Base-by-base conservation (phyloP, 352 stramenopile species). In the Phytopythium chamaehyphon region DNA sequence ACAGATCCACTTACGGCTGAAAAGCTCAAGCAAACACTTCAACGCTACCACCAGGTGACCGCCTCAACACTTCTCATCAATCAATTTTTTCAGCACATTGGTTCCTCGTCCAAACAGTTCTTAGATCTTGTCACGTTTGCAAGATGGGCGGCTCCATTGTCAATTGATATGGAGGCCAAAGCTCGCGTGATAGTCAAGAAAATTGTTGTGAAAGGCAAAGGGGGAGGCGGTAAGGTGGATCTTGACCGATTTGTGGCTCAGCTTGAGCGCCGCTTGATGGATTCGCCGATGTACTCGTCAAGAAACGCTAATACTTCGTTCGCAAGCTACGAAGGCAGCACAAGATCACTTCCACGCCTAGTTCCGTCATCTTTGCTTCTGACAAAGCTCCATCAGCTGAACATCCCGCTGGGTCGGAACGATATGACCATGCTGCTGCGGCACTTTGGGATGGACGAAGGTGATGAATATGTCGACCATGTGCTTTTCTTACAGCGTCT, bases 71-170 rank as follows among this genome's bases (percentile, higher is more conserved):
- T 82, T 12, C 59, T 83, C 1, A 47, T 83, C 45, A 57, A 64
- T 7, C 74, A 83, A 42, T 86, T 83, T 48, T 86, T 83, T 47
- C 37, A 71, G 16, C 62, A 79, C 21, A 69, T 83, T 14, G 75
- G 75, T 0, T 64, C 69, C 0, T 11, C 47, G 0, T 79, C 69
- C 7, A 69, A 73, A 37, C 43, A 76, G 33, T 81, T 78, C 31
- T 52, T 86, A 2, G 75, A 82, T 18, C 56, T 83, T 0, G 21
- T 57, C 14, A 37, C 54, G 15, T 86, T 83, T 26, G 69, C 75
- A 0, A 39, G 64, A 21, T 86, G 75, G 72, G 48, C 58, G 18
- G 54, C 63, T 22, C 70, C 74, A 11, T 42, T 86, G 0, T 60
- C 67, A 3, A 15, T 56, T 0, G 72, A 77, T 1, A 26, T 73